Base-by-base conservation (phyloP, 164 flowering plant species). In the Cinnamomum micranthum region DNA sequence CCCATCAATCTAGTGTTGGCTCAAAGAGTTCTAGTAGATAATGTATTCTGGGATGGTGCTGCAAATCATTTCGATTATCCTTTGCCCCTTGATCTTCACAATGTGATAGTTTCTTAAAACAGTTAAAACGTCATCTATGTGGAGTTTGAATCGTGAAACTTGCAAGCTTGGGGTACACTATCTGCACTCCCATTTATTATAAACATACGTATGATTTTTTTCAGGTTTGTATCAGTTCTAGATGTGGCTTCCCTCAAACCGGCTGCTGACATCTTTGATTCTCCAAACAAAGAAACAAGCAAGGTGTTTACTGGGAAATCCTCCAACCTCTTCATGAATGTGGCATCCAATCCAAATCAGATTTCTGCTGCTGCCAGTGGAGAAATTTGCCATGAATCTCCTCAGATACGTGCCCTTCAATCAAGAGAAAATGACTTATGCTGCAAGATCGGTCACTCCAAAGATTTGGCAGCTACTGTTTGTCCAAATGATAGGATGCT, bases 161-260 rank as follows among this genome's bases (percentile, higher is more conserved):
- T 55, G 60, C 20, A 55, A 55, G 6, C 60, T 15, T 20, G n/a
- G 13, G 17, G 60, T 15, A 0, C 60, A 55, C n/a, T 55, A 55
- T 19, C 17, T 15, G 60, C n/a, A 3, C n/a, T 1, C 17, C 19
- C 60, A 15, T 55, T 4, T 55, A 55, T 20, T 55, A 20, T 17
- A 55, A 55, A 20, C n/a, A 19, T 14, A 55, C 19, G n/a, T 55
- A 14, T 9, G 10, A 7, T 71, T 25, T 13, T 35, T 67, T 20
- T 74, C 71, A 95, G 99, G 89, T 95, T 95, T 87, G 97, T 95
- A 28, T 88, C 91, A 51, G 82, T 91, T 74, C 75, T 95, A 77
- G 99, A 95, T 80, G 98, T 87, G 64, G 82, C 84, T 52, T 82
- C 97, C 71, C 84, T 93, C 70, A 95, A 93, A 82, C 96, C 92